A percentile compares a stretch with the other conserved stretches of the same genome.
These are phyloP conservation scores for Aspergillus sp. DNA, from an alignment of 2,329 filamentous ascomycete species.

Conservation along the genomic window DNA sequence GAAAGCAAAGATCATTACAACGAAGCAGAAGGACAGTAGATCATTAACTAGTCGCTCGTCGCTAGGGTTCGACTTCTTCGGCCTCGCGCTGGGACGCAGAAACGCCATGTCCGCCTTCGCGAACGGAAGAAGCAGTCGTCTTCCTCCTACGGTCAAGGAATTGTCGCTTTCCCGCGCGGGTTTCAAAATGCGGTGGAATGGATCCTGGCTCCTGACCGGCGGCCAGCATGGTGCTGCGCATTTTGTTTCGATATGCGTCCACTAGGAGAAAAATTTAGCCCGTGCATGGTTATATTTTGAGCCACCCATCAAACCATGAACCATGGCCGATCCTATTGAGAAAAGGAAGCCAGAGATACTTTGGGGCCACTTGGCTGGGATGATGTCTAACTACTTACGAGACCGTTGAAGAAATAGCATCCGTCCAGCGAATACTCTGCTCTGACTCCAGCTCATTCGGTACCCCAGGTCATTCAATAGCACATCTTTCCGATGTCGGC, in stretches of 20 bases:
- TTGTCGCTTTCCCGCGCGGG: slow-evolving; percentile 76
- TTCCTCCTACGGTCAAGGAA: slow-evolving; percentile 57
- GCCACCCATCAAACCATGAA: background rate
- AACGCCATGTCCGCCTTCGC: slow-evolving; percentile 18
- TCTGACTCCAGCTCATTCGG: slow-evolving; percentile 95
- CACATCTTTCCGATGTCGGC: slow-evolving; percentile 76
- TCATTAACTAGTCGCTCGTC: background rate
- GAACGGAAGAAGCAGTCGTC: slow-evolving; percentile 11
- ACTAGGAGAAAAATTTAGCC: slow-evolving; percentile 53
- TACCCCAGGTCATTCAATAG: slow-evolving; percentile 90
- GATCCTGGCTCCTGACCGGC: slow-evolving; percentile 72
- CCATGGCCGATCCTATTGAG: background rate
- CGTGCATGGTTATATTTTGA: background rate
- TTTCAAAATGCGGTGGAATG: slow-evolving; percentile 84
- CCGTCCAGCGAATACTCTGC: slow-evolving; percentile 81
- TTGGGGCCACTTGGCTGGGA: background rate
- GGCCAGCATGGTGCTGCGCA: slow-evolving; percentile 75
- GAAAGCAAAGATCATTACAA: background rate
- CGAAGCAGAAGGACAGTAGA: background rate
- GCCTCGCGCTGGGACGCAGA: slow-evolving; percentile 34
- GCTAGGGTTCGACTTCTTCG: slow-evolving; percentile 38
- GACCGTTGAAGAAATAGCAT: slow-evolving; percentile 89
- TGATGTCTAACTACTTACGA: slow-evolving; percentile 60
- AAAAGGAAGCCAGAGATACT: background rate
- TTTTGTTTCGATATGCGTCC: slow-evolving; percentile 92